Evolutionary conservation across 768 basidiomycete genomes (phyloP), one percentile per base, ranked within the genome.

Genomic region (Calvatia gigantea): DNA sequence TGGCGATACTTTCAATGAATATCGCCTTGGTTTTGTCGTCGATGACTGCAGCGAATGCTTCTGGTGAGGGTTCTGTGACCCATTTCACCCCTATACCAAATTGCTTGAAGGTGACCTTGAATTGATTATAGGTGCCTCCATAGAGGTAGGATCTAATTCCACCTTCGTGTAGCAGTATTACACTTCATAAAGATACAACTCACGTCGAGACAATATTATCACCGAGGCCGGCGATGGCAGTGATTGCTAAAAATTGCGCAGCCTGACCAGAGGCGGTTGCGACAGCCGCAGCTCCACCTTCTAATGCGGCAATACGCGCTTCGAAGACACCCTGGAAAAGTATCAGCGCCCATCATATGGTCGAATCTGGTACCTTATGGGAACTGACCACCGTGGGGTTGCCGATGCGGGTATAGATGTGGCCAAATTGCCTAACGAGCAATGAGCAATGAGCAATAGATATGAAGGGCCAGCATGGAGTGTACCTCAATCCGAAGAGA

Each of bases 151-250:
- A 80, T 1, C 83, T 86, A 44, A 9, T 43, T 25, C 27, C 35
- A 35, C 31, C 50, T 37, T 60, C 56, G 61, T n/a, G 51, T 43
- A 15, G 43, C 28, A 45, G 52, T 23, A 7, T 14, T 5, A 23
- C 7, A 19, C 28, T 9, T 35, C 39, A 21, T 21, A 1, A 48
- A 14, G 29, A 14, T 23, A 15, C 15, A 2, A 72, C 82, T 68
- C 58, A 86, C 83, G 85, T 80, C 2, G 86, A 81, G 5, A 92
- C 82, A 52, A 91, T 87, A 65, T 92, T 93, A 63, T 92, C 90
- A 0, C 91, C 90, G 5, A 76, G 65, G 1, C 75, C 69, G 1
- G 85, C 83, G 38, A 89, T 66, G 27, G 83, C 77, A 1, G 79
- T 67, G 57, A 91, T 81, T 1, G 89, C 76, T 67, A 90, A 72